Base-by-base conservation (phyloP, 306 rosid genomes). In the Lupinus albus region DNA sequence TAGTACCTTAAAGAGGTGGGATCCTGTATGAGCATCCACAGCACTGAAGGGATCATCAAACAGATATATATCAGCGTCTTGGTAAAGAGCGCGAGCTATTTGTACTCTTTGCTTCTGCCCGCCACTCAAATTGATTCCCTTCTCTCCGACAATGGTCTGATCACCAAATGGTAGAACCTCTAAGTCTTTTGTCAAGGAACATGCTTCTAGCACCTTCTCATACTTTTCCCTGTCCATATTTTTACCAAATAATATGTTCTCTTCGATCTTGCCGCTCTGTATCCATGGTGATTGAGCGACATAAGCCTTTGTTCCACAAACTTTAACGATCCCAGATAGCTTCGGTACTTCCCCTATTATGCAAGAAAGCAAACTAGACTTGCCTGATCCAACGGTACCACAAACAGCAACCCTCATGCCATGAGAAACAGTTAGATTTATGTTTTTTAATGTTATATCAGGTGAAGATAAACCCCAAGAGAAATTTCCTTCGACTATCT, bases 11-110 rank as follows among this genome's bases (percentile, higher is more conserved):
- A 88, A 88, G 65, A 88, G 78, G 74, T 88, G 95, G 12, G 95
- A 91, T 82, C 95, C 95, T n/a, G 97, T 91, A 77, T 91, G 97
- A 73, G 95, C 97, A 83, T 88, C 97, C 25, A 91, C 90, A 44
- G 92, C 97, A 68, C 95, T 91, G 67, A 91, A 91, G n/a, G 97
- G 97, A 83, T 91, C 97, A 45, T 88, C 97, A 64, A 86, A 85
- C 54, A 91, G 79, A 79, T 88, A 91, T 57, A 91, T 84, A 69
- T 91, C 97, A 65, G 87, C 85, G 54, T 86, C 95, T 79, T 86
- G 95, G 71, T 91, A 91, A 49, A 91, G 57, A 14, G 95, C 88
- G 25, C 97, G 90, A 0, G 95, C 97, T 32, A 91, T 91, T 72
- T 91, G 95, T 21, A 91, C 79, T 72, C 97, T 86, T 75, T 91